Base-by-base conservation (phyloP, 441 rosid species). In the Corymbia calophylla region DNA sequence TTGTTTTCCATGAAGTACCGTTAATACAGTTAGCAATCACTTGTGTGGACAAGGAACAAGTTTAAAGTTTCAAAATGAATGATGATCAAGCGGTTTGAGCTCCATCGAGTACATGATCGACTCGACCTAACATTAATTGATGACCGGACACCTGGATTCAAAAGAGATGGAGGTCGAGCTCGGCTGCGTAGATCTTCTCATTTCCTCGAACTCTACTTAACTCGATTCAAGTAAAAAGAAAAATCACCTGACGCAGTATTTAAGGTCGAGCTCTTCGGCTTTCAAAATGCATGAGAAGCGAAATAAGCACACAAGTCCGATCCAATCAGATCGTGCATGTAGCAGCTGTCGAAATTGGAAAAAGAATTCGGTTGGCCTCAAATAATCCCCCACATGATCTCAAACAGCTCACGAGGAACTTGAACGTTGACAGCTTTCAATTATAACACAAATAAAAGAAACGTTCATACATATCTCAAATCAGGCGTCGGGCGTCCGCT, bases 121-220 rank as follows among this genome's bases (percentile, higher is more conserved):
- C 2, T 62, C 9, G 17, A 27, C 31, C 0, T 3, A 15, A 62
- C 7, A 29, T 5, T 27, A 0, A 62, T 12, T 29, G 31, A 27
- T 25, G 68, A 62, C 68, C 17, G 2, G 13, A 62, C 17, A 62
- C 68, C 31, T 62, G 68, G 68, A 62, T 3, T 27, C 17, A 27
- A 62, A 62, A 27, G 31, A 62, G 32, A 62, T 62, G 68, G 31
- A 62, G 32, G 6, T 62, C 17, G 4, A 62, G 68, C 66, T 25
- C 14, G 31, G 31, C 66, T 60, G 31, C 0, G 3, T 62, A 62
- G 68, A 27, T 31, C 17, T 62, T 62, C 29, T 62, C 32, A 29
- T 62, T 60, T 12, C 68, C 31, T 29, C 4, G 6, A 23, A 58
- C 64, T 58, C 64, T 58, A 58, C 64, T 25, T 58, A 58, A 58